A percentile compares a stretch with the other conserved stretches of the same genome.
Evolutionary conservation across 345 rosid species (phyloP).

Genomic region (Ceriops zippeliana): DNA sequence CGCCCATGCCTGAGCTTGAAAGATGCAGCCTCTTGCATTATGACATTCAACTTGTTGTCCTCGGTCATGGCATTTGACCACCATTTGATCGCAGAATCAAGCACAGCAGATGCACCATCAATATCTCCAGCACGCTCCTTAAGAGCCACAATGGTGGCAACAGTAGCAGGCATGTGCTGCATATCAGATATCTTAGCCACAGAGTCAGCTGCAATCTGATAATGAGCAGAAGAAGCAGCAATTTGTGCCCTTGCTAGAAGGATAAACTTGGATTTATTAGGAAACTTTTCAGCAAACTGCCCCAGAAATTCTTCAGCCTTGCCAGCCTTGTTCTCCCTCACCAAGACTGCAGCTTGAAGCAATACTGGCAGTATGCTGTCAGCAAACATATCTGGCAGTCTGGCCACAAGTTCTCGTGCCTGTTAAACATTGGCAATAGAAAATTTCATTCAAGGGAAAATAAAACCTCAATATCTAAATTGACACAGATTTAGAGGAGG

Average conservation of each 20-base stretch:
- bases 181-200: conserved; percentile 68
- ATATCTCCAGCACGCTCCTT: conserved; percentile 91
- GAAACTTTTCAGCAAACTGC: conserved; percentile 64
- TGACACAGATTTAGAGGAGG: background rate
- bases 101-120: conserved; percentile 65
- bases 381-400: conserved; percentile 56
- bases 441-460: background rate
- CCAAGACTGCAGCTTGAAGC: conserved; percentile 86
- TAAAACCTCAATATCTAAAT: background rate
- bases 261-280: conserved; percentile 56
- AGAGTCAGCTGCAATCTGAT: conserved; percentile 76
- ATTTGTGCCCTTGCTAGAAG: conserved; percentile 90
- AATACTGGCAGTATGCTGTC: conserved; percentile 58
- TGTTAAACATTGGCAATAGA: conserved; percentile 28
- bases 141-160: conserved; percentile 82
- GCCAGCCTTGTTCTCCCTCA: conserved; percentile 81
- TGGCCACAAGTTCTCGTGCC: conserved; percentile 84
- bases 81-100: conserved; percentile 81
- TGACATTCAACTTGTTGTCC: conserved; percentile 52
- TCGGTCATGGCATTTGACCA: conserved; percentile 92
- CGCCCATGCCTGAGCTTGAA: conserved; percentile 57
- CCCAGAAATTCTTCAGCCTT: conserved; percentile 81
- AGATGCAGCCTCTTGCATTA: conserved; percentile 94
- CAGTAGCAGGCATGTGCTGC: conserved; percentile 88
- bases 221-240: conserved; percentile 85